A percentile compares a stretch with the other conserved stretches of the same genome.
phyloP scores from a whole-genome alignment of 495 filamentous ascomycete species.

The Collariella sp. region DNA sequence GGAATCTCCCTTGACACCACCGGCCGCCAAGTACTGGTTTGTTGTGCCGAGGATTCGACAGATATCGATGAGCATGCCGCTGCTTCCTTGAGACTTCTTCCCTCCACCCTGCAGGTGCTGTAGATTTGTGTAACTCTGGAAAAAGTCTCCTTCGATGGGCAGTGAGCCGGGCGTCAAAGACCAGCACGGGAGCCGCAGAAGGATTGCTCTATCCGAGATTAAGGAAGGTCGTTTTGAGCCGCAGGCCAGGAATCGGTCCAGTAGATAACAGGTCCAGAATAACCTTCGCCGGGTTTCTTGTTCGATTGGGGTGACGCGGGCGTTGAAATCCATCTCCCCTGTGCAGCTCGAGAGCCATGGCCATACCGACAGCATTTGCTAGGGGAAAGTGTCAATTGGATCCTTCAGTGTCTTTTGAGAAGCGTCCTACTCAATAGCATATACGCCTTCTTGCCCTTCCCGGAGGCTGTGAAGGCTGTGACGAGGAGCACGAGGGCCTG shows the following conservation, averaged over 20 bases:
- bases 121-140: slow-evolving; percentile 63
- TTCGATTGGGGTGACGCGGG: slow-evolving; percentile 51
- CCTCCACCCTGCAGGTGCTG: slow-evolving; percentile 57
- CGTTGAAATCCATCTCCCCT: slow-evolving; percentile 54
- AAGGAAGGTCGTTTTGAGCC: slow-evolving; percentile 71
- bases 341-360: slow-evolving; percentile 66
- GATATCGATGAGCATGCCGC: slow-evolving; percentile 71
- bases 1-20: slow-evolving; percentile 78
- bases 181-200: slow-evolving; percentile 64
- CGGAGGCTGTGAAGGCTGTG: slow-evolving; percentile 63
- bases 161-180: slow-evolving; percentile 45
- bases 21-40: slow-evolving; percentile 72
- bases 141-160: slow-evolving; percentile 63
- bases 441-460: slow-evolving; percentile 76
- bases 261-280: slow-evolving; percentile 78
- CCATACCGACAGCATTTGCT: slow-evolving; percentile 77
- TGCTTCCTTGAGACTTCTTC: slow-evolving; percentile 60
- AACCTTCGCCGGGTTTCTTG: slow-evolving; percentile 64
- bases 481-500: slow-evolving; percentile 70
- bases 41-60: slow-evolving; percentile 73
- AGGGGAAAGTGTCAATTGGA: neutral
- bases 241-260: slow-evolving; percentile 70
- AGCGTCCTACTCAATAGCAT: slow-evolving; percentile 62
- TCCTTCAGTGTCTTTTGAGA: neutral
- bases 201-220: slow-evolving; percentile 63